Conservation (phyloP, 768 basidiomycete genomes). For the Leccinum truebloodii region DNA sequence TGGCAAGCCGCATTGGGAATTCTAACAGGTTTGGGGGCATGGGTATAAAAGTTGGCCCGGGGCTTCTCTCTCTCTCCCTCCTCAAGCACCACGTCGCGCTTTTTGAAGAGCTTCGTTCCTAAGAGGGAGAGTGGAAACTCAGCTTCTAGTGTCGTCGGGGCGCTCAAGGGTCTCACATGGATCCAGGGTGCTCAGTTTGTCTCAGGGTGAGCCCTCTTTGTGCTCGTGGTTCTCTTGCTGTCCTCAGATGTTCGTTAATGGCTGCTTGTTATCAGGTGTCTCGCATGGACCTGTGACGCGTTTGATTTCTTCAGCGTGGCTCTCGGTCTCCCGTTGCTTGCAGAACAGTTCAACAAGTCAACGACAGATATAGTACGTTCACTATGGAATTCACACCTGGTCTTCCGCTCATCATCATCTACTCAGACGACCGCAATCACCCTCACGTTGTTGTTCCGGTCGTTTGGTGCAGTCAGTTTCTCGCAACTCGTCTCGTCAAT, state of each 20-base stretch:
- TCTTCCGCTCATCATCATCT: conserved; percentile 6
- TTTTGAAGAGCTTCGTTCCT: conserved; percentile 51
- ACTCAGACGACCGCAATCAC: conserved; percentile 79
- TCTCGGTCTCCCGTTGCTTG: conserved; percentile 51
- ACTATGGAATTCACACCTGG: not conserved
- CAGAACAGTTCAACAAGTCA: conserved; percentile 47
- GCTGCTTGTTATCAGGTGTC: conserved; percentile 48
- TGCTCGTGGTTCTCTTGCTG: no score
- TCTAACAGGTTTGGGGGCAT: conserved; percentile 1
- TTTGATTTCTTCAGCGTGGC: conserved; percentile 86
- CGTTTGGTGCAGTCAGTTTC: conserved; percentile 60
- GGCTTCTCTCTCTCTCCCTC: not conserved
- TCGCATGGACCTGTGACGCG: conserved; percentile 89
- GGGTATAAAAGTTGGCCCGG: conserved; percentile 16
- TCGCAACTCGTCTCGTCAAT: not conserved
- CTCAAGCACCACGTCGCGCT: conserved; percentile 26
- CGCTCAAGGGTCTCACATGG: conserved; percentile 47
- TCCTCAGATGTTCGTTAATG: not conserved
- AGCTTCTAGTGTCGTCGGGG: conserved; percentile 42
- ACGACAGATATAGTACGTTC: conserved; percentile 46
- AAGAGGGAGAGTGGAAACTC: conserved; percentile 42
- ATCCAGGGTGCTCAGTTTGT: conserved; percentile 61
- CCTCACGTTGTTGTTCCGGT: conserved; percentile 86
- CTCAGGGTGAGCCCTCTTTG: conserved; percentile 48
- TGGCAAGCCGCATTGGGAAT: conserved; percentile 1